phyloP scores from a whole-genome alignment of 116 monocot species.

The Papilionanthe hybrid region DNA sequence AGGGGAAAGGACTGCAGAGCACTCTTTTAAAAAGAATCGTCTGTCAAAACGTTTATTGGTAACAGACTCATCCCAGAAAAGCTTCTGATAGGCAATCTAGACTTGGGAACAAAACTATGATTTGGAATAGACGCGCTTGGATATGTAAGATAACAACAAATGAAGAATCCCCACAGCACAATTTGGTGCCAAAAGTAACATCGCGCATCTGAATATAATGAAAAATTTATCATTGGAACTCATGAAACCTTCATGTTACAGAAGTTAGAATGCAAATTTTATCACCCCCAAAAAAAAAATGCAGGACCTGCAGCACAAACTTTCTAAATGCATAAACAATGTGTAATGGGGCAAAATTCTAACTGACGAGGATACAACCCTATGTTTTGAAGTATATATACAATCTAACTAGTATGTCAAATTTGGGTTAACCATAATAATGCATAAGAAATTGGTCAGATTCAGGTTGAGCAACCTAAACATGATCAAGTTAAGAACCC shows the following conservation, averaged over 20 bases:
- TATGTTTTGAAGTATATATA: background rate
- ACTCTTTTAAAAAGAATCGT: background rate
- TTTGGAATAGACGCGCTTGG: too few relatives aligned
- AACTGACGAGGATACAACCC: background rate
- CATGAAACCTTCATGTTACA: background rate
- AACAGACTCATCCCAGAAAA: background rate
- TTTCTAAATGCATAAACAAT: background rate
- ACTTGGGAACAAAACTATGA: background rate
- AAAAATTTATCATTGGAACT: background rate
- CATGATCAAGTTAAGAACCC: too few relatives aligned
- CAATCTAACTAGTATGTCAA: too few relatives aligned
- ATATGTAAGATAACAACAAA: background rate
- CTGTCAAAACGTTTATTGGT: background rate
- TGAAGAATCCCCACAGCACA: background rate
- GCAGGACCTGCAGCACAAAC: background rate
- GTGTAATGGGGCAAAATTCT: background rate
- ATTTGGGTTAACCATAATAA: too few relatives aligned
- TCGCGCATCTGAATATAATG: background rate
- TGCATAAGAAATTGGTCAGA: too few relatives aligned
- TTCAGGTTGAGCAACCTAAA: too few relatives aligned
- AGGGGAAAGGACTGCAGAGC: background rate
- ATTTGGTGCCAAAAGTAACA: background rate
- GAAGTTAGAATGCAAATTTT: background rate
- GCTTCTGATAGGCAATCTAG: background rate
- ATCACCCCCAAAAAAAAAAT: background rate